A percentile compares a stretch with the other conserved stretches of the same genome.
Conservation (phyloP, 148 eudicot genomes). For the Selenicereus undatus region DNA sequence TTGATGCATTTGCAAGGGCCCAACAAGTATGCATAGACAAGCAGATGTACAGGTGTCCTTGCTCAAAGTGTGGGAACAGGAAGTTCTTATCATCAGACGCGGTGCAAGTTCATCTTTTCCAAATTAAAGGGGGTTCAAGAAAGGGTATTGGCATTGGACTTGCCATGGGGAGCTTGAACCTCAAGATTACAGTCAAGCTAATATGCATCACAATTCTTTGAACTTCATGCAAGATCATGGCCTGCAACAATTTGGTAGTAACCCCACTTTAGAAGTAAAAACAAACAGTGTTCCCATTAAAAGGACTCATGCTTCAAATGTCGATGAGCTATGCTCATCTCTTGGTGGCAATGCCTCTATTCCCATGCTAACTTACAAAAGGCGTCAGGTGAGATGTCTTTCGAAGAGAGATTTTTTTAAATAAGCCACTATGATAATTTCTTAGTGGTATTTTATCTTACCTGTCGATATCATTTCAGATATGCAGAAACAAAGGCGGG, state of each 20-base stretch:
- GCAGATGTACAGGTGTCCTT: neutral
- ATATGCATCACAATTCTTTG: neutral
- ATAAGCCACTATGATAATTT: neutral
- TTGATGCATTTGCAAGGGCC: neutral
- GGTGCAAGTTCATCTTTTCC: neutral
- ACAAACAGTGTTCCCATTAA: neutral
- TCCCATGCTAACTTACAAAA: neutral
- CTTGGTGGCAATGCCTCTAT: neutral
- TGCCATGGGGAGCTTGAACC: neutral
- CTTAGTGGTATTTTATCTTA: neutral
- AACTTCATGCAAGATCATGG: neutral
- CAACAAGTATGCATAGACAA: neutral
- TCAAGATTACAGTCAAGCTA: neutral
- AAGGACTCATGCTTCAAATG: neutral
- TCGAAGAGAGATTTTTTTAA: neutral
- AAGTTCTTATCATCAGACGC: neutral
- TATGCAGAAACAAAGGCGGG: neutral
- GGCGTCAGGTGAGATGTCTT: neutral
- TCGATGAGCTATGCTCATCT: neutral
- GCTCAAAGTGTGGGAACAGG: neutral
- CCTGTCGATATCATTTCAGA: too few relatives aligned
- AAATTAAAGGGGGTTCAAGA: neutral
- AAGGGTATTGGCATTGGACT: neutral
- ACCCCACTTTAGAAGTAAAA: neutral
- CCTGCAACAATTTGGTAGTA: neutral